Conservation (phyloP, 495 filamentous ascomycete species). For the Daldinia decipiens region DNA sequence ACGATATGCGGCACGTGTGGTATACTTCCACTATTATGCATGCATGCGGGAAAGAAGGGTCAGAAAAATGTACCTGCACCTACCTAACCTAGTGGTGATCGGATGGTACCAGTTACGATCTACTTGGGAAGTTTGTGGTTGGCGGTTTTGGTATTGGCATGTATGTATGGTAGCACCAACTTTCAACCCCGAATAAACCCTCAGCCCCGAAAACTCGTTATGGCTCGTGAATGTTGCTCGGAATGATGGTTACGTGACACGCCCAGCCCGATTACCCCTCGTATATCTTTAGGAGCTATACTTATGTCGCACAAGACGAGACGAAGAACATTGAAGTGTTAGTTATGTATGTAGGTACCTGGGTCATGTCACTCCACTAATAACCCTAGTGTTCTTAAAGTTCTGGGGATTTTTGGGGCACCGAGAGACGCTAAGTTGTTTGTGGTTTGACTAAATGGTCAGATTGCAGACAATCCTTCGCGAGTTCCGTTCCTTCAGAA, state of each 20-base stretch:
- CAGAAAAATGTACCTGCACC: constrained; percentile 3
- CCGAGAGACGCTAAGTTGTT: constrained; percentile 15
- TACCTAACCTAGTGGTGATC: constrained; percentile 36
- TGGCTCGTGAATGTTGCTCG: constrained; percentile 28
- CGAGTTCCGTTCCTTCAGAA: constrained; percentile 29
- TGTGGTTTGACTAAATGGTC: constrained; percentile 26
- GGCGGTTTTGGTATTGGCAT: too few relatives aligned
- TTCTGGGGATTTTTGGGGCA: constrained; percentile 32
- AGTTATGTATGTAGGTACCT: too few relatives aligned
- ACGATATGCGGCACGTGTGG: constrained; percentile 40
- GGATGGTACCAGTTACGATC: constrained; percentile 23
- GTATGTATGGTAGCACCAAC: constrained; percentile 25
- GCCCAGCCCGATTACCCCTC: constrained; percentile 6
- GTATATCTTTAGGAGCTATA: constrained; percentile 1
- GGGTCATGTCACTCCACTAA: constrained; percentile 29
- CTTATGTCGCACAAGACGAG: constrained; percentile 16
- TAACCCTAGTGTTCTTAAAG: constrained; percentile 18
- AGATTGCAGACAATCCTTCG: constrained; percentile 36
- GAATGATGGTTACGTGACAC: constrained; percentile 41
- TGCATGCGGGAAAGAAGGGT: constrained; percentile 8
- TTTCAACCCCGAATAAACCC: constrained; percentile 1
- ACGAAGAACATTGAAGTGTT: background rate
- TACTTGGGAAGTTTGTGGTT: too few relatives aligned
- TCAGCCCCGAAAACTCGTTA: constrained; percentile 13
- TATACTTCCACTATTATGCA: constrained; percentile 22